Evolutionary conservation across 75 land plant genomes (phyloP), one percentile per base, ranked within the genome.

Genomic region (Sequoiadendron giganteum): DNA sequence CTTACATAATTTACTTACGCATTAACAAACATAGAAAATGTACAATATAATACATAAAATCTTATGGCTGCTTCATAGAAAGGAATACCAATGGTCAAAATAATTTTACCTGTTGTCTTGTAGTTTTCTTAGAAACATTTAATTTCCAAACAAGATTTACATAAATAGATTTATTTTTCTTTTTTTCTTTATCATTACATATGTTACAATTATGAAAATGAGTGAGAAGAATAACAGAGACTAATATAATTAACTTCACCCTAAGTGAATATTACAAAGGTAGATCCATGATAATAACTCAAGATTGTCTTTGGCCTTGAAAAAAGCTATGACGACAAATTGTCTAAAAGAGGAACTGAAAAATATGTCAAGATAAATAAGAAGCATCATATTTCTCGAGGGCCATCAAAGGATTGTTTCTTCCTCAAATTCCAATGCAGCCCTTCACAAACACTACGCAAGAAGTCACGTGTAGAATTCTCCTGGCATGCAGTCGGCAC

Each of bases 381-480:
- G 34, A 42, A 5, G 32, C 28, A 30, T 82, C 34, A 82, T 25
- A 11, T 11, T 47, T 94, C 96, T 36, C 89, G 89, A 76, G 95
- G 95, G 18, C 95, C 96, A 86, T 97, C 98, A 79, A 90, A 92
- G 3, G 94, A 90, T 89, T 98, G 99, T 34, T 85, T 90, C 90
- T 98, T 98, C 88, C 98, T 93, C 88, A 95, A 48, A 75, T 98
- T 98, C 99, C 99, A 98, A 70, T 98, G 97, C 58, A 98, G 91
- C 32, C 97, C 95, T 36, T 97, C 99, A 73, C 92, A 92, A 65
- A 98, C 95, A 90, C 99, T 96, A 42, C 91, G 94, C 61, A 98
- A 86, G 87, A 97, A 98, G 85, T 94, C 98, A 80, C 88, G 77
- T 19, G 98, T 98, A 8, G 99, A 95, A 78, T 98, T 97, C 47